These are phyloP conservation scores for Neurospora sp. DNA, from an alignment of 2,329 filamentous ascomycete genomes.

Conservation along the genomic window DNA sequence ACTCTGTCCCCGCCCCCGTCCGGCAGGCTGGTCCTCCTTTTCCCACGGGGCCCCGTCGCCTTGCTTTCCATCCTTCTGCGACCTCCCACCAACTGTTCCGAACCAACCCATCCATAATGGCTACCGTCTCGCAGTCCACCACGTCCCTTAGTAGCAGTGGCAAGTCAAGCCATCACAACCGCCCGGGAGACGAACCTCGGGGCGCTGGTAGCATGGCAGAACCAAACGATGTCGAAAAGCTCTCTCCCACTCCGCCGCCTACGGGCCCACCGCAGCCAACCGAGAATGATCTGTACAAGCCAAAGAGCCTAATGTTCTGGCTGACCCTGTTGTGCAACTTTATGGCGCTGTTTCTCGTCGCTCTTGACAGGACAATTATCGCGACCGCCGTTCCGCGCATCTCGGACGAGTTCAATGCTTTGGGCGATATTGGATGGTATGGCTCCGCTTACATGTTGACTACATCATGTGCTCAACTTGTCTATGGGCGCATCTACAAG, in stretches of 20 bases:
- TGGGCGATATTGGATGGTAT: conserved; percentile 56
- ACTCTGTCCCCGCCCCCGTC: not conserved
- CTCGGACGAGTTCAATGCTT: conserved; percentile 46
- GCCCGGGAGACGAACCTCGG: conserved; percentile 4
- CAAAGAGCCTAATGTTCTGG: conserved; percentile 46
- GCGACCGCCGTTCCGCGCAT: conserved; percentile 45
- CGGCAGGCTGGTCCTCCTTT: conserved; percentile 2
- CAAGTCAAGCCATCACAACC: conserved; percentile 9
- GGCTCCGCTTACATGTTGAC: conserved; percentile 53
- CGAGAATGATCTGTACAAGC: conserved; percentile 35
- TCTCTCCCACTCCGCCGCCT: conserved; percentile 7
- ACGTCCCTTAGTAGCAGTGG: conserved; percentile 12
- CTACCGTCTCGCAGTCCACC: conserved; percentile 12
- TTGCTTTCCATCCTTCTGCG: conserved; percentile 1
- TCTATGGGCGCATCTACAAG: conserved; percentile 45
- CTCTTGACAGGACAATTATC: conserved; percentile 48
- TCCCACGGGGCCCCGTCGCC: not conserved
- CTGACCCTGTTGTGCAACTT: conserved; percentile 44
- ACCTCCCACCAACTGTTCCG: conserved; percentile 1
- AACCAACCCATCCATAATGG: conserved; percentile 10
- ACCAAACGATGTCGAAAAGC: conserved; percentile 19
- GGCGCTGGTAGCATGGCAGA: conserved; percentile 6
- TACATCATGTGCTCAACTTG: conserved; percentile 42
- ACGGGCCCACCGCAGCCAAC: conserved; percentile 15
- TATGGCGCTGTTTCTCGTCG: conserved; percentile 46